These are phyloP conservation scores for Arthrobotrys iridis DNA, from an alignment of 2,329 filamentous ascomycete species.

Conservation along the genomic window DNA sequence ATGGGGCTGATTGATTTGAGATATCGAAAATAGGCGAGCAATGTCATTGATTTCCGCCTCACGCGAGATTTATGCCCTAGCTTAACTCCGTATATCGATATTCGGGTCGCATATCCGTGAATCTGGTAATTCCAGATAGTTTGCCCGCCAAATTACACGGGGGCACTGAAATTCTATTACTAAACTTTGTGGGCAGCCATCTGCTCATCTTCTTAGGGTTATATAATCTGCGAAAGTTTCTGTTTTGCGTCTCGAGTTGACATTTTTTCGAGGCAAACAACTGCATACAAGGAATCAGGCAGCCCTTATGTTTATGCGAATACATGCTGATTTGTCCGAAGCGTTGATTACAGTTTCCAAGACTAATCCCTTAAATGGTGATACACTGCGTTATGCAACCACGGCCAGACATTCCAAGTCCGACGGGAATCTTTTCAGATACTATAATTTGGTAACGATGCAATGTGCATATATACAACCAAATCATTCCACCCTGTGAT, in stretches of 20 bases:
- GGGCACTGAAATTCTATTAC: not conserved
- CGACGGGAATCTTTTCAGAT: not conserved
- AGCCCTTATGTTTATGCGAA: not conserved
- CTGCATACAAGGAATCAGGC: not conserved
- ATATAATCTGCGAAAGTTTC: not conserved
- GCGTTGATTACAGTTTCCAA: not conserved
- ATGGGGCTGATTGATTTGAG: conserved; percentile 24
- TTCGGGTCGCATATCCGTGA: not conserved
- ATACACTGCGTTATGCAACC: not conserved
- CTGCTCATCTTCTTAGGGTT: not conserved
- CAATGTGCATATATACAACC: not conserved
- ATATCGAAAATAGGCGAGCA: conserved; percentile 13
- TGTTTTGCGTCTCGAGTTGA: not conserved
- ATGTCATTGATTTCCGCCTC: not conserved
- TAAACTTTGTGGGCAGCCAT: not conserved
- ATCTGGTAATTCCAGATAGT: not conserved
- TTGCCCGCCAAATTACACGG: not conserved
- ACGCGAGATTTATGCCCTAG: not conserved
- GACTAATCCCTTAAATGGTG: not conserved
- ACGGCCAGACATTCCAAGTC: not conserved
- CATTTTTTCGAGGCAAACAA: not conserved
- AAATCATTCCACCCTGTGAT: not conserved
- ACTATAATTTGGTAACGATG: not conserved
- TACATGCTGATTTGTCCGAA: not conserved
- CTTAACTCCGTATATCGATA: not conserved